A percentile compares a stretch with the other conserved stretches of the same genome.
phyloP scores from a whole-genome alignment of 768 basidiomycete genomes.

The Lentinula detonsa region DNA sequence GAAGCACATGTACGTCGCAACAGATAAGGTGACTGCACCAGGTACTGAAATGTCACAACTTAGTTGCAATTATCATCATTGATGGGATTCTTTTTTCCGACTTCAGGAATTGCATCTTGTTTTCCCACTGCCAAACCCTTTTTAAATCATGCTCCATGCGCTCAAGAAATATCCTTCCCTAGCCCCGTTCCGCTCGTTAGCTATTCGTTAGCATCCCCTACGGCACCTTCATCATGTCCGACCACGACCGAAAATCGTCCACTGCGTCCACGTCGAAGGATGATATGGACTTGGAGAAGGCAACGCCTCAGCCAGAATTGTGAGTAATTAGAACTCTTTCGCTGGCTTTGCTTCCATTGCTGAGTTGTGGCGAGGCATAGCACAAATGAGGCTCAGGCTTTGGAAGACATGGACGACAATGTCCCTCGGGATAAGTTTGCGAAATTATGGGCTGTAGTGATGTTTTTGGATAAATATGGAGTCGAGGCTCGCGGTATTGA shows the following conservation, averaged over 20 bases:
- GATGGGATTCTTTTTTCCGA: neutral
- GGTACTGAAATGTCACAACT: neutral
- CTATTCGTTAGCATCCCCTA: neutral
- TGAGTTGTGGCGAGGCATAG: neutral
- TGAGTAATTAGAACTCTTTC: neutral
- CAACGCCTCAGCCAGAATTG: neutral
- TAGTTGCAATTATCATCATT: neutral
- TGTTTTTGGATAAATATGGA: conserved; percentile 3
- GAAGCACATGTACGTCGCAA: neutral
- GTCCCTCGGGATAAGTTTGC: conserved; percentile 2
- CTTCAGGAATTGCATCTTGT: neutral
- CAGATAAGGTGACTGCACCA: conserved; percentile 1
- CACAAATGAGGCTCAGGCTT: neutral
- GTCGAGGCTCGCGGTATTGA: conserved; percentile 5
- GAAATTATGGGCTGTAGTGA: neutral
- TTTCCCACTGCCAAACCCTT: neutral
- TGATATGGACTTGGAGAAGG: neutral
- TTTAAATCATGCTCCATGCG: neutral
- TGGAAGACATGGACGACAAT: neutral
- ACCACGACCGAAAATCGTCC: neutral
- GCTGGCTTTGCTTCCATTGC: neutral
- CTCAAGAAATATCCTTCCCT: neutral
- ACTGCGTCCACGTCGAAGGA: neutral
- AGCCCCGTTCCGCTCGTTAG: neutral
- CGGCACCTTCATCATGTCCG: neutral